Percentiles rank a stretch among this genome's conserved stretches.
Conservation (phyloP, 208 protist genomes). For the Crithidia mellificae region DNA sequence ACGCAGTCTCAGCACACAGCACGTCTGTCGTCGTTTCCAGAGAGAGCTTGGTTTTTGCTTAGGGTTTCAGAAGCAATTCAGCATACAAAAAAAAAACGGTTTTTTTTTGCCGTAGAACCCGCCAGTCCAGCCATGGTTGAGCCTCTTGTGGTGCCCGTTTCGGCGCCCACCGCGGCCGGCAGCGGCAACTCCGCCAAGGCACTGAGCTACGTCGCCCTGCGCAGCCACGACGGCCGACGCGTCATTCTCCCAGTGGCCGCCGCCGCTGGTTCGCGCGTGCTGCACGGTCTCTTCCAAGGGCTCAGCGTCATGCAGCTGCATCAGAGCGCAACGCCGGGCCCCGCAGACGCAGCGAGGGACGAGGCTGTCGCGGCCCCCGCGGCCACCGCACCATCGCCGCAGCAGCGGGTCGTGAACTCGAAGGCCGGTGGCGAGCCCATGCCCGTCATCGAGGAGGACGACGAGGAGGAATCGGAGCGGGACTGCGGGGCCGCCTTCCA, state of each 20-base stretch:
- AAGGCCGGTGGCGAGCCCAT: neutral
- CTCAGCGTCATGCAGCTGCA: constrained; percentile 37
- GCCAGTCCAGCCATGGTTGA: constrained; percentile 7
- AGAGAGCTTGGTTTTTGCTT: too few relatives aligned
- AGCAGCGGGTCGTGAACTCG: neutral
- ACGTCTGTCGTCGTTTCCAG: too few relatives aligned
- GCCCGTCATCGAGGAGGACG: constrained; percentile 5
- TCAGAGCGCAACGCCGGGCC: neutral
- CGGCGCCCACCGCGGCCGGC: neutral
- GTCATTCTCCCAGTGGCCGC: constrained; percentile 65
- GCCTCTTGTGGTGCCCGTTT: constrained; percentile 1
- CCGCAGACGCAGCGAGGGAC: neutral
- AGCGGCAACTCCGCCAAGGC: constrained; percentile 11
- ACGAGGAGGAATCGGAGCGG: neutral
- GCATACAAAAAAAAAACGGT: too few relatives aligned
- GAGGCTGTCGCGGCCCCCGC: neutral
- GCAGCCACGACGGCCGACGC: constrained; percentile 41
- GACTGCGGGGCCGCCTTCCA: constrained; percentile 13
- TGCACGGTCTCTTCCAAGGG: constrained; percentile 61
- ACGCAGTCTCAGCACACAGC: too few relatives aligned
- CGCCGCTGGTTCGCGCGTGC: constrained; percentile 48
- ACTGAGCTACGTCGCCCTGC: constrained; percentile 52
- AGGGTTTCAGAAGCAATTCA: too few relatives aligned
- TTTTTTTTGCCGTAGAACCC: too few relatives aligned
- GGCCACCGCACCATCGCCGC: neutral